Base-by-base conservation (phyloP, 805 yeast genomes). In the Cephaloascus fragrans region DNA sequence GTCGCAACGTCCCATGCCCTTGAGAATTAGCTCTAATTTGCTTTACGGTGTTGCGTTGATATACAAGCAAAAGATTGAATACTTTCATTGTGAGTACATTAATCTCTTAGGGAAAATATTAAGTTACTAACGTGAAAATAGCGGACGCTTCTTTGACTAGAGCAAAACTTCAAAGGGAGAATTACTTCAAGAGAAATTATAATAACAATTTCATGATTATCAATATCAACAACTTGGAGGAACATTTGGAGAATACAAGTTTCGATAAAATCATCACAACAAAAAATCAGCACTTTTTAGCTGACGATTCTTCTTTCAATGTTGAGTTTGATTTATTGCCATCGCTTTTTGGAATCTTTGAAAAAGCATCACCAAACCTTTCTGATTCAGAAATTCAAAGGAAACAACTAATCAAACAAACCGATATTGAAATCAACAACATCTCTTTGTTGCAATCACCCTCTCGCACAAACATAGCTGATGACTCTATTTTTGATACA, bases 11-110 rank as follows among this genome's bases (percentile, higher is more conserved):
- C 44, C 41, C 2, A 26, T 51, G 15, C 46, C 61, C 1, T 41
- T 62, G 32, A 51, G 77, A 34, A 53, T 62, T 15, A 51, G 62
- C 0, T 68, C 78, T 0, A 65, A 54, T 37, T 51, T 76, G 8
- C 48, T 76, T 40, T 63, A 68, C 45, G 82, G 82, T 0, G 55
- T 72, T 1, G 56, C 74, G 1, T 44, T 76, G 35, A 58, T 68
- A 19, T 73, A 71, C 49, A 71, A 62, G 41, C 68, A 70, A 19
- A 73, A 78, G 49, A 64, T 71, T 0, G 67, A 65, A 3, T 67
- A 66, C 45, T 64, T 71, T 44, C 62, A 61, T n/a, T 23, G 28
- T 23, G 12, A 8, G 28, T 23, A 23, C 12, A 23, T 23, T 12
- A 23, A 8, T 23, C 12, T 26, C 26, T 18, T 19, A 26, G 4